Evolutionary conservation across 352 stramenopile species (phyloP), one percentile per base, ranked within the genome.

Genomic region (Phytophthora aleatoria): DNA sequence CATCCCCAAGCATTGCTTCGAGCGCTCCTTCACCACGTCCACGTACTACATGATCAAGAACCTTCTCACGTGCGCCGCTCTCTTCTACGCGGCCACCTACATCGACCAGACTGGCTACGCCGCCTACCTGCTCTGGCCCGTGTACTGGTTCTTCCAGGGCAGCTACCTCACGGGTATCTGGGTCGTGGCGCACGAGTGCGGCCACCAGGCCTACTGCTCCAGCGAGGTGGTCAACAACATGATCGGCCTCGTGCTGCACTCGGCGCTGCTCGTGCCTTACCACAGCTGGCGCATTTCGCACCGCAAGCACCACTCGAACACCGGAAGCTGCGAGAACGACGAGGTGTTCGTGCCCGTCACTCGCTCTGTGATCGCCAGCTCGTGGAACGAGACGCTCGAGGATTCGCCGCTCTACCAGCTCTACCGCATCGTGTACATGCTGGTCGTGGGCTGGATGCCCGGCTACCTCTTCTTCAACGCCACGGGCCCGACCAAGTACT

Each of bases 81-180:
- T 99, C 50, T 92, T 90, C 47, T 98, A 97, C 66, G 74, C 77
- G 15, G 95, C 96, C 8, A 84, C 73, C 5, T 89, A 83, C 50
- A 85, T 97, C 57, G 73, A 87, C 42, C 48, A 55, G 20, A 60
- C 47, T 7, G 82, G 73, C 49, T 57, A 76, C n/a, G 61, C 81
- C 33, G 77, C 92, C 6, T 78, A 64, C 11, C 75, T 87, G 61
- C 83, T 94, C 38, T 99, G 97, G 97, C 83, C 90, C 3, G 61
- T 94, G 44, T 99, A 99, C 81, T 98, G 95, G 79, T 99, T 99
- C 78, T 93, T 97, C 74, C 96, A 99, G 84, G 97, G 97, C 67
- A 97, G 86, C 59, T 98, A 99, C 68, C 80, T 98, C 50, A 99
- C 97, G 42, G 97, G 97, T 45, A 89, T 99, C 38, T 99, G 97